Percentiles rank a stretch among this genome's conserved stretches.
Evolutionary conservation across 192 early-diverging fungal species (phyloP).

Genomic region (Spizellomyces sp.): DNA sequence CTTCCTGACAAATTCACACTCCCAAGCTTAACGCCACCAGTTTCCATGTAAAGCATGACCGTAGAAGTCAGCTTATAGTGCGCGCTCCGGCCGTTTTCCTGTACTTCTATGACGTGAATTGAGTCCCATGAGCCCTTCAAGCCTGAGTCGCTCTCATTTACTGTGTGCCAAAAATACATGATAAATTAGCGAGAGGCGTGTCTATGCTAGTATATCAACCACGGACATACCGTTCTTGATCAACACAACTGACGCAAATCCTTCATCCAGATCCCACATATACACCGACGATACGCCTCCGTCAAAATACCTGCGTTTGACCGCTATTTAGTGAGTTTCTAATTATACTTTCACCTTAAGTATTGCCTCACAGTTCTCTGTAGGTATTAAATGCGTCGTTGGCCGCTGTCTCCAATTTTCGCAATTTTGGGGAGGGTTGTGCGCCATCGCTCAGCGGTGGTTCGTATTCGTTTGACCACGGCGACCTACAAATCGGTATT

Average conservation of each 20-base stretch:
- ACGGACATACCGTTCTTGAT: conserved; percentile 88
- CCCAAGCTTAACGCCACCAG: conserved; percentile 62
- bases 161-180: conserved; percentile 4
- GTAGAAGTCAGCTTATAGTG: conserved; percentile 97
- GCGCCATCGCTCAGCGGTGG: conserved; percentile 75
- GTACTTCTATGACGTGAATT: conserved; percentile 93
- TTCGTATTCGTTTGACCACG: conserved; percentile 96
- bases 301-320: conserved; percentile 70
- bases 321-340: background rate
- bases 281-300: conserved; percentile 97
- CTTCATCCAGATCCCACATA: conserved; percentile 86
- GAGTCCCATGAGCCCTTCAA: conserved; percentile 92
- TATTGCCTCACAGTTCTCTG: conserved; percentile 74
- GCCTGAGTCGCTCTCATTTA: conserved; percentile 16
- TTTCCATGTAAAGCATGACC: conserved; percentile 90
- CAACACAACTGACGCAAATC: conserved; percentile 92
- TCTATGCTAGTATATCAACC: background rate
- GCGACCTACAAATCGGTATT: conserved; percentile 63
- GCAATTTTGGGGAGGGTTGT: conserved; percentile 75
- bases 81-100: conserved; percentile 82
- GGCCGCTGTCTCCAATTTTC: conserved; percentile 85
- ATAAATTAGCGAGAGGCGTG: background rate
- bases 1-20: conserved; percentile 86
- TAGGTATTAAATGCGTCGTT: conserved; percentile 98
- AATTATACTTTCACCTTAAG: background rate